Evolutionary conservation across 2,329 filamentous ascomycete species (phyloP), one percentile per base, ranked within the genome.

Genomic region (Penicillium sp.): DNA sequence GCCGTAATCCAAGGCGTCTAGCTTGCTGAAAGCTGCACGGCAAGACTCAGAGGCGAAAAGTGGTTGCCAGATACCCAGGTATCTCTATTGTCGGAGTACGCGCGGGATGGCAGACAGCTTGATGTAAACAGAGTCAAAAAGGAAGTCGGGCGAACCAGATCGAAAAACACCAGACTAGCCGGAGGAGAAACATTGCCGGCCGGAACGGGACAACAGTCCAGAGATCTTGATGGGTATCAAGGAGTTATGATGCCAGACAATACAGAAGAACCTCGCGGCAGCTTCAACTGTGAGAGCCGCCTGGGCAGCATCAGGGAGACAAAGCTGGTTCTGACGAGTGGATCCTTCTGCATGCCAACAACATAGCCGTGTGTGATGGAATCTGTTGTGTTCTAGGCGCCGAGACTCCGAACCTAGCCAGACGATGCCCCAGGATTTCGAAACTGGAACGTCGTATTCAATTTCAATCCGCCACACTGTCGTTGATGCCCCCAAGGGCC

Each of bases 251-350:
- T 46, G 68, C 76, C 78, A 74, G 75, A 75, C 76, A 72, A 69
- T 72, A 66, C 73, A 72, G 58, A 73, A 75, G 65, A 78, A 81
- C 81, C 84, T 86, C 84, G 85, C 85, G 84, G 77, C 79, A 75
- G 73, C 68, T 64, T 61, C 70, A 68, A 61, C 60, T 46, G 52
- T 63, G 59, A 61, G 65, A 60, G 56, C 63, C 59, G 60, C 64
- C 70, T 74, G 69, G 69, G 65, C 52, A 60, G 60, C 44, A 63
- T 57, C 62, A 61, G 50, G 51, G 59, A 65, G 61, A 69, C 54
- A 60, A 62, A 56, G 52, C 60, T 67, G 83, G 76, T 86, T 85
- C 85, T 70, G 85, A 79, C 85, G 82, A 86, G 84, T 83, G 81
- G 77, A 78, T 77, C 71, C 66, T 62, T 58, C 60, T 60, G 56